These are phyloP conservation scores for Oenanthe javanica DNA, from an alignment of 140 eudicot genomes.

Conservation along the genomic window DNA sequence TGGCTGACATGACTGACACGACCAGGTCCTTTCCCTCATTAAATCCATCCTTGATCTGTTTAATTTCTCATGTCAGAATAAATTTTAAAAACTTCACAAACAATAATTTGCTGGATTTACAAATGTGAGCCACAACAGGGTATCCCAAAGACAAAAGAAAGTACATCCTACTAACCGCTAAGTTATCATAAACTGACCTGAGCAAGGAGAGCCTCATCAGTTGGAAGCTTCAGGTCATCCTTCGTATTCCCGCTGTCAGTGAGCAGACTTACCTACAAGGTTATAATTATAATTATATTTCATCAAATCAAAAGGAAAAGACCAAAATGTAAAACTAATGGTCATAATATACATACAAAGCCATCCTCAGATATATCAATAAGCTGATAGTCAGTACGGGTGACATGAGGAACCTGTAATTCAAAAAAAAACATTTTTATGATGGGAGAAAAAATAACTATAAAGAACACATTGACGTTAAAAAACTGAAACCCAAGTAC, in stretches of 20 bases:
- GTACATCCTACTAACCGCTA: neutral
- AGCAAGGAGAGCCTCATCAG: constrained; percentile 64
- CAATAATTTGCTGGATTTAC: neutral
- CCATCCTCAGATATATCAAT: constrained; percentile 93
- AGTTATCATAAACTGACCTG: constrained; percentile 42
- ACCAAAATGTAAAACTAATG: neutral
- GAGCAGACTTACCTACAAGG: constrained; percentile 66
- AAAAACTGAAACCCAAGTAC: neutral
- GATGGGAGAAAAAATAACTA: neutral
- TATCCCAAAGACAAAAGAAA: neutral
- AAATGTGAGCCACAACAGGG: neutral
- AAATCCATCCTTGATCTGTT: constrained; percentile 84
- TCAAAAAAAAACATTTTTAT: neutral
- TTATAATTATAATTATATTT: neutral
- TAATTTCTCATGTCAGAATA: neutral
- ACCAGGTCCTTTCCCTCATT: constrained; percentile 83
- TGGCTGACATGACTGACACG: constrained; percentile 89
- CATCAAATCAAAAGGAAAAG: neutral
- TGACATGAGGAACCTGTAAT: constrained; percentile 84
- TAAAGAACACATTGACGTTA: neutral
- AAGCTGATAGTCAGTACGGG: constrained; percentile 87
- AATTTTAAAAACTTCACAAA: neutral
- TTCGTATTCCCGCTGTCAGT: constrained; percentile 75
- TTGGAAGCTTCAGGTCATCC: constrained; percentile 92
- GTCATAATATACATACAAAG: constrained; percentile 39